Conservation (phyloP, 768 basidiomycete species). For the Trametes meyenii region DNA sequence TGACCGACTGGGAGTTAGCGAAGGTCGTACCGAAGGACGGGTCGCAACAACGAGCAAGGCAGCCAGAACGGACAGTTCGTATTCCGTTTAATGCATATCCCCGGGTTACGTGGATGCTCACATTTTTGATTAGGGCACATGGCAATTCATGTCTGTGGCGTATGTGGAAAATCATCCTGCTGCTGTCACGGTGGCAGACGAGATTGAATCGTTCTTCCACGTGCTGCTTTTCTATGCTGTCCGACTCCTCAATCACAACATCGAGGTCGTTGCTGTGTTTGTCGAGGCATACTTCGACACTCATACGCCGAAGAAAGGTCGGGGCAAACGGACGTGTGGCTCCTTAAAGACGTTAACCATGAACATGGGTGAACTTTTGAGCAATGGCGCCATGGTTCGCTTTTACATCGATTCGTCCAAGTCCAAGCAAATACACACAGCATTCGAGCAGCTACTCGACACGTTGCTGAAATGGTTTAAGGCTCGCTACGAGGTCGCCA, state of each 20-base stretch:
- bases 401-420: no score
- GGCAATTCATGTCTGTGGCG: slow-evolving; percentile 6
- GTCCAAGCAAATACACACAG: no score
- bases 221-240: not conserved
- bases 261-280: not conserved
- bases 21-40: not conserved
- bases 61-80: slow-evolving; percentile 8
- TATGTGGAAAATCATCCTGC: not conserved
- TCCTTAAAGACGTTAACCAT: no score
- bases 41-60: not conserved
- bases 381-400: no score
- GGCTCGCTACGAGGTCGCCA: no score
- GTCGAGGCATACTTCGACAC: not conserved
- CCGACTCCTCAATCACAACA: not conserved
- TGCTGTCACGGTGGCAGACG: not conserved
- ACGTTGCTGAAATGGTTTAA: no score
- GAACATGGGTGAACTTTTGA: no score
- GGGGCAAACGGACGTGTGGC: no score
- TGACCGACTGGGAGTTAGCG: slow-evolving; percentile 11
- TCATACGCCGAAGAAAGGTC: no score
- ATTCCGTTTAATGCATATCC: not conserved
- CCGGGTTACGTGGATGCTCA: no score
- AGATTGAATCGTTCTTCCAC: slow-evolving; percentile 1
- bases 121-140: slow-evolving; percentile 1
- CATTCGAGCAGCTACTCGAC: no score